Conservation (phyloP, 371 early-diverging fungal genomes). For the Choanephora cucurbitarum region DNA sequence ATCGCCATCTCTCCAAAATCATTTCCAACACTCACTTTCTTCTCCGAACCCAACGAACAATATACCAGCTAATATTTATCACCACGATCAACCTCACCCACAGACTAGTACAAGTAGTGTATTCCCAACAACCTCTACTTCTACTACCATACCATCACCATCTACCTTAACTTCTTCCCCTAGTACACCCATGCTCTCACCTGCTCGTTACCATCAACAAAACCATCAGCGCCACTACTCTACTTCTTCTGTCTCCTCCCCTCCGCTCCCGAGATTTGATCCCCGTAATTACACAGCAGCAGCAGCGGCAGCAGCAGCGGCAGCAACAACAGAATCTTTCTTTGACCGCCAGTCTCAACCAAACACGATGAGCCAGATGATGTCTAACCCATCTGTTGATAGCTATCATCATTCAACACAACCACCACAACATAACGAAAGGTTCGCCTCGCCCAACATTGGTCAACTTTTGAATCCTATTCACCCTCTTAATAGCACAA, state of each 20-base stretch:
- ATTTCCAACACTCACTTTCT: too few relatives aligned
- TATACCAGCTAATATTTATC: slow-evolving; percentile 22
- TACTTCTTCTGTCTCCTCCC: slow-evolving; percentile 29
- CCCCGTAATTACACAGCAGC: slow-evolving; percentile 20
- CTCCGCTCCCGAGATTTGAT: slow-evolving; percentile 27
- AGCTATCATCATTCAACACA: background rate
- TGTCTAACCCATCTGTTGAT: background rate
- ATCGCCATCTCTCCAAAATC: background rate
- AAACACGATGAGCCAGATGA: background rate
- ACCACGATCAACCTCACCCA: slow-evolving; percentile 2
- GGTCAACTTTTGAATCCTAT: slow-evolving; percentile 47
- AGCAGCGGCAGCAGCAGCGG: too few relatives aligned
- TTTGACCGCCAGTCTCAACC: background rate
- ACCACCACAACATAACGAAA: slow-evolving; percentile 12
- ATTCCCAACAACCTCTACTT: slow-evolving; percentile 32
- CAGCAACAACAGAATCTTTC: background rate
- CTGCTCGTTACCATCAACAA: slow-evolving; percentile 38
- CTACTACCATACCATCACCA: slow-evolving; percentile 38
- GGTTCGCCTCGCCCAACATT: slow-evolving; percentile 28
- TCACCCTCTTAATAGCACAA: slow-evolving; percentile 42
- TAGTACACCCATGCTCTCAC: slow-evolving; percentile 44
- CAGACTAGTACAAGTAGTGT: slow-evolving; percentile 16
- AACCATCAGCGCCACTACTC: slow-evolving; percentile 36
- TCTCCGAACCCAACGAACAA: background rate
- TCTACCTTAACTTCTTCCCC: slow-evolving; percentile 42